phyloP scores from a whole-genome alignment of 2,329 filamentous ascomycete genomes.

The Trichophyton mentagrophytes region DNA sequence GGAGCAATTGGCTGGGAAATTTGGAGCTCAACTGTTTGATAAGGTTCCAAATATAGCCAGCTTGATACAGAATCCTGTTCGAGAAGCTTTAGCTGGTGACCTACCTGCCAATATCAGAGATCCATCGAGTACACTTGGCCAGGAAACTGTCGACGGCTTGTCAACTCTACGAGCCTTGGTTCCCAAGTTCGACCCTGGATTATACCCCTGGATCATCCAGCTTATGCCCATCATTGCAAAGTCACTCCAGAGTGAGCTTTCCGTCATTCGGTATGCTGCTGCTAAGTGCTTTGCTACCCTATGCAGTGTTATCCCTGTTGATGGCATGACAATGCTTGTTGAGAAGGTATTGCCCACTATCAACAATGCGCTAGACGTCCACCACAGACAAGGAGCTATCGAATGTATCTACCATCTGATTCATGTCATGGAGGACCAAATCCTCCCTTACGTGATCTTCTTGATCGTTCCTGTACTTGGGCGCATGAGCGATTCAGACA shows the following conservation, averaged over 20 bases:
- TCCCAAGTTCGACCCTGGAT: slow-evolving; percentile 66
- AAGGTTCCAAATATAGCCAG: slow-evolving; percentile 68
- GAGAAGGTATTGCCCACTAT: slow-evolving; percentile 87
- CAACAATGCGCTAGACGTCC: slow-evolving; percentile 76
- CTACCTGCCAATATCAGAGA: slow-evolving; percentile 62
- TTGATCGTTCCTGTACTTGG: slow-evolving; percentile 93
- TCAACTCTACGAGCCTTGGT: slow-evolving; percentile 83
- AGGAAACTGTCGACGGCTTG: slow-evolving; percentile 86
- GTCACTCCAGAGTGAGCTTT: slow-evolving; percentile 74
- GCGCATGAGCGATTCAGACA: slow-evolving; percentile 96
- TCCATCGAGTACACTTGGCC: slow-evolving; percentile 62
- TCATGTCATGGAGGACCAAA: slow-evolving; percentile 92
- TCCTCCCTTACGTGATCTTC: slow-evolving; percentile 96
- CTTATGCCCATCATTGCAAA: slow-evolving; percentile 77
- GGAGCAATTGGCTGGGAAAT: slow-evolving; percentile 70
- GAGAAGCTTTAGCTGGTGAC: slow-evolving; percentile 57
- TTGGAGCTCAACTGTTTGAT: slow-evolving; percentile 64
- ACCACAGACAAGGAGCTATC: slow-evolving; percentile 82
- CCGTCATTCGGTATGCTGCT: slow-evolving; percentile 89
- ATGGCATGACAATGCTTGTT: slow-evolving; percentile 91
- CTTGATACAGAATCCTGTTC: slow-evolving; percentile 71
- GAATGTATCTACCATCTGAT: slow-evolving; percentile 96
- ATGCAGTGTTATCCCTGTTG: slow-evolving; percentile 88
- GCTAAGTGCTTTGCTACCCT: slow-evolving; percentile 96
- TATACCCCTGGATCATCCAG: slow-evolving; percentile 69